Base-by-base conservation (phyloP, 2,329 filamentous ascomycete species). In the Nemania diffusa region DNA sequence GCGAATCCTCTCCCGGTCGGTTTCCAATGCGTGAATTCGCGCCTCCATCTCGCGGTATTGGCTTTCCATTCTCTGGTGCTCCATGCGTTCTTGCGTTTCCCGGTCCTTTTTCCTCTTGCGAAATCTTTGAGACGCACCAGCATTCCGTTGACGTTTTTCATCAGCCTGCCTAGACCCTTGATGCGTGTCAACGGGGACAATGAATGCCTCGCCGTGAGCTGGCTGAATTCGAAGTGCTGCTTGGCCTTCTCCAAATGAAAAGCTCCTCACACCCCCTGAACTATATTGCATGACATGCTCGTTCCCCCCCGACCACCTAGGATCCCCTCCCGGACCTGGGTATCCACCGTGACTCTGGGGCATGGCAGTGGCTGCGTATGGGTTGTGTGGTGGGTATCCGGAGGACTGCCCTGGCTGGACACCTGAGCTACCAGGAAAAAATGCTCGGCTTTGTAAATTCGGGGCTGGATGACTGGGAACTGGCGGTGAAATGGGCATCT, bases 71-170 rank as follows among this genome's bases (percentile, higher is more conserved):
- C 89, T 87, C 57, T 91, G 84, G 69, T 89, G 57, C 87, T 90
- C 62, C 86, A 84, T 17, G 88, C 87, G 64, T 90, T 91, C 77
- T 93, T 91, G 73, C 87, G 88, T 77, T 95, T 92, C 77, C 91
- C 90, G 48, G 75, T 94, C 92, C 80, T 97, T 97, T 75, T 93
- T 90, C 67, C 94, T 87, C 75, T 90, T 88, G 62, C 93, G 87
- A 71, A 97, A 96, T 66, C 93, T 87, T 55, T 92, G 92, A 64
- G 93, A 97, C 5, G 93, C 93, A 55, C 92, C 92, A 46, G 93
- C 93, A 75, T 97, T 97, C 58, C 93, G 88, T 78, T 91, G 90
- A 63, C 93, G 86, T 80, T 96, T 97, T 78, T 97, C 92, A 74
- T 96, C 92, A 44, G 92, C 92, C 73, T 92, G 89, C 72, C 90